Conservation (phyloP, 2,329 filamentous ascomycete species). For the Epicoccum sorghinum region DNA sequence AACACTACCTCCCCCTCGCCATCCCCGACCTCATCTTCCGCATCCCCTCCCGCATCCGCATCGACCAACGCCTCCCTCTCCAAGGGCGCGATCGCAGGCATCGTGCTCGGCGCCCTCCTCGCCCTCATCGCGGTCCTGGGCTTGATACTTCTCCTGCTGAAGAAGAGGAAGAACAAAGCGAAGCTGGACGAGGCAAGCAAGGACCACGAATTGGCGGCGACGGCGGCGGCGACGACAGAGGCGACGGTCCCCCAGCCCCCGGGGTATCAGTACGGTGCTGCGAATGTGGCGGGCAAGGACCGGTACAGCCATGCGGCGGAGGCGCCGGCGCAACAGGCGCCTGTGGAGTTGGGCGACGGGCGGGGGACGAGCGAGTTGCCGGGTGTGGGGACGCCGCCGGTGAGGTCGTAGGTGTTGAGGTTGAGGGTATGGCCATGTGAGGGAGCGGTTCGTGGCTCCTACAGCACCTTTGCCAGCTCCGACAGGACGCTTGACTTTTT, state of each 20-base stretch:
- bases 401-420: neutral
- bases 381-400: neutral
- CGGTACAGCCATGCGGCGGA: constrained; percentile 2
- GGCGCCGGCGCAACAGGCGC: neutral
- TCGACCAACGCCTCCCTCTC: constrained; percentile 9
- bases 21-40: constrained; percentile 2
- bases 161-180: constrained; percentile 17
- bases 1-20: neutral
- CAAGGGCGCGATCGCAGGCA: constrained; percentile 24
- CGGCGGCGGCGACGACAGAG: too few species aligned
- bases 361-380: neutral
- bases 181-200: neutral
- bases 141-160: constrained; percentile 22
- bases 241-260: neutral
- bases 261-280: neutral
- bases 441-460: too few species aligned
- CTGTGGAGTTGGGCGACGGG: neutral
- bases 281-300: neutral
- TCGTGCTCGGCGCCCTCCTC: constrained; percentile 24
- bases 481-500: too few species aligned
- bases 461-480: too few species aligned
- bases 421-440: neutral
- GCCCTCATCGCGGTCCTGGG: constrained; percentile 20
- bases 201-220: neutral
- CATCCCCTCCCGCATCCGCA: neutral